Evolutionary conservation across 345 rosid genomes (phyloP).

Genomic region (Rhodomyrtus tomentosa): DNA sequence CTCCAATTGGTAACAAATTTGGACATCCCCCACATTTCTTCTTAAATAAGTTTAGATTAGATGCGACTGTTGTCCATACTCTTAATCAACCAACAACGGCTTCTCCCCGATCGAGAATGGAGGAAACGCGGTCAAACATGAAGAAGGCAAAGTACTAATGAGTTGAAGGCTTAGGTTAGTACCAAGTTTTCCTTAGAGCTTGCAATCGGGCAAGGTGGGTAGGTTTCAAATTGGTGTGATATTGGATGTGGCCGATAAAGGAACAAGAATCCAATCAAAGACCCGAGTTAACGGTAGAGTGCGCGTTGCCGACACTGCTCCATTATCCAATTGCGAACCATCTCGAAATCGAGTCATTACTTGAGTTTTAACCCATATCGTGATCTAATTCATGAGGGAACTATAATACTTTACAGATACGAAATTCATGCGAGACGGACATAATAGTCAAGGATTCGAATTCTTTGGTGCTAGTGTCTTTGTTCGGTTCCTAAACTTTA

Average conservation of each 20-base stretch:
- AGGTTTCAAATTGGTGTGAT: not conserved
- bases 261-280: too few relatives aligned
- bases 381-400: not conserved
- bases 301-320: not conserved
- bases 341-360: not conserved
- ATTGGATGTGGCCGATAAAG: too few relatives aligned
- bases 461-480: not conserved
- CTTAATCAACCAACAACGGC: not conserved
- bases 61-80: not conserved
- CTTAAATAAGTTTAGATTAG: not conserved
- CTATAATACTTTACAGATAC: not conserved
- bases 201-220: not conserved
- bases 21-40: not conserved
- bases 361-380: not conserved
- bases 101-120: not conserved
- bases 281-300: too few relatives aligned
- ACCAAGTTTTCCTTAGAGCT: not conserved
- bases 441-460: not conserved
- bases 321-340: not conserved
- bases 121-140: not conserved
- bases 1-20: not conserved
- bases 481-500: not conserved
- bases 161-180: not conserved
- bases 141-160: not conserved
- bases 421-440: not conserved